phyloP scores from a whole-genome alignment of 345 rosid genomes.

The Linum lewisii region DNA sequence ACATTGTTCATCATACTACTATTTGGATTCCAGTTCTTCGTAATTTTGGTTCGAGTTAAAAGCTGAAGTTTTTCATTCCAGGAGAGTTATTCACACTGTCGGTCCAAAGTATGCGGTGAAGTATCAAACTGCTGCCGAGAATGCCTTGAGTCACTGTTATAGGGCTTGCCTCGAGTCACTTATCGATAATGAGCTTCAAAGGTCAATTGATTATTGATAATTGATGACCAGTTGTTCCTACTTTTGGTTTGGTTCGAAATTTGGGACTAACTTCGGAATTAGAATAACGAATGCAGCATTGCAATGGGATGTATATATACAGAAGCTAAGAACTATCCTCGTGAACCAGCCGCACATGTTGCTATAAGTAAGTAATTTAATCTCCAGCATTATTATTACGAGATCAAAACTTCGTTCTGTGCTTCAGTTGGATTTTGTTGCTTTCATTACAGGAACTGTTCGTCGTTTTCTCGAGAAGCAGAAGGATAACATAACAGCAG shows the following conservation, averaged over 20 bases:
- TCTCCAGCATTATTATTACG: slow-evolving; percentile 1
- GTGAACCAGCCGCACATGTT: slow-evolving; percentile 98
- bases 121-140: slow-evolving; percentile 98
- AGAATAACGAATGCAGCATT: slow-evolving; percentile 45
- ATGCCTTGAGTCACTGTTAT: slow-evolving; percentile 97
- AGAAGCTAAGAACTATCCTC: slow-evolving; percentile 90
- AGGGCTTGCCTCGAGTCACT: slow-evolving; percentile 92
- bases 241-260: slow-evolving; percentile 5
- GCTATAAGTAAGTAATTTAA: slow-evolving; percentile 69
- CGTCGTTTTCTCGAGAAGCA: slow-evolving; percentile 94
- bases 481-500: slow-evolving; percentile 66
- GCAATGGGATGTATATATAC: slow-evolving; percentile 93
- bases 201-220: slow-evolving; percentile 43
- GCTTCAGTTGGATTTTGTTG: slow-evolving; percentile 10
- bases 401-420: slow-evolving; percentile 15
- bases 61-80: neutral
- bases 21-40: neutral
- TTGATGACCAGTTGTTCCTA: slow-evolving; percentile 1
- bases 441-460: slow-evolving; percentile 53
- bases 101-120: slow-evolving; percentile 96
- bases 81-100: slow-evolving; percentile 69
- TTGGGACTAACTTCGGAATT: slow-evolving; percentile 24
- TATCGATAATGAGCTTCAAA: slow-evolving; percentile 77
- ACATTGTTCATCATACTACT: slow-evolving; percentile 1
- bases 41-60: neutral